Percentiles rank a stretch among this genome's conserved stretches.
Conservation (phyloP, 768 basidiomycete genomes). For the Suillus fuscotomentosus region DNA sequence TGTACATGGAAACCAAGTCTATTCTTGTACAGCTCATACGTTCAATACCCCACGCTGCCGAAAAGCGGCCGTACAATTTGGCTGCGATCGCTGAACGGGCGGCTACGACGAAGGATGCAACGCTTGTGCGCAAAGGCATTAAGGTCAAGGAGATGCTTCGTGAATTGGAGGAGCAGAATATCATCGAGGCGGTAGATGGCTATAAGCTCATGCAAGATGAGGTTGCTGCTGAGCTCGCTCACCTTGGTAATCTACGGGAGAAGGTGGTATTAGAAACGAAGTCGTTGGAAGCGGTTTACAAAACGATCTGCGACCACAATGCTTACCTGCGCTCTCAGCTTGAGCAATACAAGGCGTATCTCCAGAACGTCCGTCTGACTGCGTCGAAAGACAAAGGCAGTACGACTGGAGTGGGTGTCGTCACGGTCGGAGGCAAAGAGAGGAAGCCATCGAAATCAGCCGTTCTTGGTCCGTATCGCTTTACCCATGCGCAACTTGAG, state of each 20-base stretch:
- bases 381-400: conserved; percentile 87
- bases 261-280: conserved; percentile 93
- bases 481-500: conserved; percentile 97
- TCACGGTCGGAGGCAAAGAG: conserved; percentile 96
- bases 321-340: conserved; percentile 94
- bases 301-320: conserved; percentile 99
- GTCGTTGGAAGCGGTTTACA: conserved; percentile 95
- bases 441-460: conserved; percentile 86
- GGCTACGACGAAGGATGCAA: conserved; percentile 96
- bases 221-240: conserved; percentile 90
- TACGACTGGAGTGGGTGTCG: conserved; percentile 88
- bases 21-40: conserved; percentile 98
- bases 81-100: conserved; percentile 88
- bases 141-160: conserved; percentile 99
- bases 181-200: conserved; percentile 79
- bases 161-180: conserved; percentile 87
- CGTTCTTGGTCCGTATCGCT: conserved; percentile 93
- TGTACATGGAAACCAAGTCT: conserved; percentile 99
- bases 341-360: conserved; percentile 99
- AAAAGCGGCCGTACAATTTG: conserved; percentile 88
- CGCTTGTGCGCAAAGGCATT: conserved; percentile 94
- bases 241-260: conserved; percentile 94
- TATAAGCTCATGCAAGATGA: conserved; percentile 98
- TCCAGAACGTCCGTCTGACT: conserved; percentile 93
- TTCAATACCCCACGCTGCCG: conserved; percentile 81